phyloP scores from a whole-genome alignment of 108 stramenopile genomes.

The Aurantiochytrium sp. region DNA sequence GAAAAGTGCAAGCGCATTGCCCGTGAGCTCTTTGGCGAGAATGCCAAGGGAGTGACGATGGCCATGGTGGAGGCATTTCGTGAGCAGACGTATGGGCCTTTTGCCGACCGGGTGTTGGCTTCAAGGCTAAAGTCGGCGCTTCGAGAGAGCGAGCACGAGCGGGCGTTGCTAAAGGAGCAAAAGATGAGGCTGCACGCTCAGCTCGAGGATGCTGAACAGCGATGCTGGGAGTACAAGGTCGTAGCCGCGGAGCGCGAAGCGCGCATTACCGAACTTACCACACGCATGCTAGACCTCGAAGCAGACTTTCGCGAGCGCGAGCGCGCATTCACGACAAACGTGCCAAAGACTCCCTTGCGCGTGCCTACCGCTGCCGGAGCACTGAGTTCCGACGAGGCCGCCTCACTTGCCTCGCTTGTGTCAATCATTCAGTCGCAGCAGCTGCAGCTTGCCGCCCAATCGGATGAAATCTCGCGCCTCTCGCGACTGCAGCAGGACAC shows the following conservation, averaged over 20 bases:
- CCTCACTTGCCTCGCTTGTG: neutral
- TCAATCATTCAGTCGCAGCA: neutral
- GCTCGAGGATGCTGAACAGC: neutral
- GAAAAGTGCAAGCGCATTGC: neutral
- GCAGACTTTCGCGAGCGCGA: neutral
- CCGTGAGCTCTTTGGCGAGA: neutral
- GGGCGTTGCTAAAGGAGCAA: neutral
- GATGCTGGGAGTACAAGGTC: slow-evolving; percentile 11
- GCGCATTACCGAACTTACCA: neutral
- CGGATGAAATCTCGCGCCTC: neutral
- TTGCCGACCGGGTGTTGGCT: neutral
- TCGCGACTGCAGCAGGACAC: neutral
- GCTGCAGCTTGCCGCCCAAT: neutral
- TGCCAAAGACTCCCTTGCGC: neutral
- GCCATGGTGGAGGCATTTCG: neutral
- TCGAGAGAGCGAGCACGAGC: neutral
- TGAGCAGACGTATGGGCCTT: neutral
- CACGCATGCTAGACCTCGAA: neutral
- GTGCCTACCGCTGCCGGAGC: neutral
- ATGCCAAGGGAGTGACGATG: neutral
- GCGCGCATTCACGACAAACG: neutral
- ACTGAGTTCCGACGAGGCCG: neutral
- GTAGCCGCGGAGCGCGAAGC: neutral
- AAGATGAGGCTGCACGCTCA: neutral
- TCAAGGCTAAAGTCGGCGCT: neutral